These are phyloP conservation scores for Anisodus acutangulus DNA, from an alignment of 257 asterid genomes.

Conservation along the genomic window DNA sequence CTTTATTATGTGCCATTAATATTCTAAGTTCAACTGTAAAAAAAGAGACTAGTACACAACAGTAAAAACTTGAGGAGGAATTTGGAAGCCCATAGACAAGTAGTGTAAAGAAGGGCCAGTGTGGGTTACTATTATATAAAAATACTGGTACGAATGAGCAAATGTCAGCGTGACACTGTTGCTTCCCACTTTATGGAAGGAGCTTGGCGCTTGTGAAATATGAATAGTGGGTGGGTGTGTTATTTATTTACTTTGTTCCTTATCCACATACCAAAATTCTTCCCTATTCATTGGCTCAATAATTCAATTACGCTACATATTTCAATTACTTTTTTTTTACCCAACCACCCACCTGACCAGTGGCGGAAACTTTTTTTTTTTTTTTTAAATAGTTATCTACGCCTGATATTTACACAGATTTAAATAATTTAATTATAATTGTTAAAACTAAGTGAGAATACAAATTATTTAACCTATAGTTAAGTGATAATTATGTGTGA, in stretches of 20 bases:
- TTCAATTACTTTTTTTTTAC: neutral
- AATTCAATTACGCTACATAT: neutral
- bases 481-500: neutral
- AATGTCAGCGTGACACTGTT: conserved; percentile 36
- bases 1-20: conserved; percentile 30
- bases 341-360: neutral
- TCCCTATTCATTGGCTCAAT: neutral
- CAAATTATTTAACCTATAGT: neutral
- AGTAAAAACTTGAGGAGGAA: conserved; percentile 23
- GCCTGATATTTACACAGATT: neutral
- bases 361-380: neutral
- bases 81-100: conserved; percentile 15
- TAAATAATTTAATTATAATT: neutral
- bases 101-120: neutral
- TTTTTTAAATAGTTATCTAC: too few species aligned
- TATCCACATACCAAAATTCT: conserved; percentile 33
- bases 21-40: conserved; percentile 27
- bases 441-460: neutral
- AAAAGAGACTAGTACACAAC: neutral
- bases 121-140: neutral
- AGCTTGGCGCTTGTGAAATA: neutral
- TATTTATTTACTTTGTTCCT: conserved; percentile 42
- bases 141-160: conserved; percentile 17
- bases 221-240: conserved; percentile 39
- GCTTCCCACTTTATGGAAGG: conserved; percentile 46